phyloP scores from a whole-genome alignment of 2,329 filamentous ascomycete genomes.

The Orbilia ellipsospora region DNA sequence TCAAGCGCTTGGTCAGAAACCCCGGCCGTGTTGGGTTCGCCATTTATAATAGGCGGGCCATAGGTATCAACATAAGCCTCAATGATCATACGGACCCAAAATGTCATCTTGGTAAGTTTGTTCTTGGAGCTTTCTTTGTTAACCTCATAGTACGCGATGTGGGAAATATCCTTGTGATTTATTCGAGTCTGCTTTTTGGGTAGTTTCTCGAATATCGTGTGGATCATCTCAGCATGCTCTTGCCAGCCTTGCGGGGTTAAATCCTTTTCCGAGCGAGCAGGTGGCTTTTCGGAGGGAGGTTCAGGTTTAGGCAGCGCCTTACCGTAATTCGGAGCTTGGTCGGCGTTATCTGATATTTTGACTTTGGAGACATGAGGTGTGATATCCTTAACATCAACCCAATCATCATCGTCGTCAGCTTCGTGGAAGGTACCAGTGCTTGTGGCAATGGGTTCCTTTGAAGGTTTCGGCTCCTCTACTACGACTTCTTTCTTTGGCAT shows the following conservation, averaged over 20 bases:
- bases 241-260: conserved; percentile 27
- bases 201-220: conserved; percentile 18
- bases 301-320: not conserved
- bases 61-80: conserved; percentile 48
- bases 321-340: conserved; percentile 1
- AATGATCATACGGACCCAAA: conserved; percentile 56
- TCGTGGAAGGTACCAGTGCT: conserved; percentile 10
- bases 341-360: conserved; percentile 16
- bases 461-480: not conserved
- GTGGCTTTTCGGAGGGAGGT: conserved; percentile 17
- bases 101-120: conserved; percentile 51
- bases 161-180: conserved; percentile 41
- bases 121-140: not conserved
- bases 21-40: not conserved
- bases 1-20: not conserved
- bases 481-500: not conserved
- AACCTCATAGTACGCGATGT: conserved; percentile 29
- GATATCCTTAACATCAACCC: conserved; percentile 27
- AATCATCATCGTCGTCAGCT: conserved; percentile 45
- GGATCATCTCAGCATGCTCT: conserved; percentile 39
- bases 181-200: conserved; percentile 17
- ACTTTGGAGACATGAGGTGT: conserved; percentile 6
- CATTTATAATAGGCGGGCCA: not conserved
- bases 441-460: not conserved
- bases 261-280: conserved; percentile 4